Conservation (phyloP, 441 rosid species). For the Gossypium schwendimanii region DNA sequence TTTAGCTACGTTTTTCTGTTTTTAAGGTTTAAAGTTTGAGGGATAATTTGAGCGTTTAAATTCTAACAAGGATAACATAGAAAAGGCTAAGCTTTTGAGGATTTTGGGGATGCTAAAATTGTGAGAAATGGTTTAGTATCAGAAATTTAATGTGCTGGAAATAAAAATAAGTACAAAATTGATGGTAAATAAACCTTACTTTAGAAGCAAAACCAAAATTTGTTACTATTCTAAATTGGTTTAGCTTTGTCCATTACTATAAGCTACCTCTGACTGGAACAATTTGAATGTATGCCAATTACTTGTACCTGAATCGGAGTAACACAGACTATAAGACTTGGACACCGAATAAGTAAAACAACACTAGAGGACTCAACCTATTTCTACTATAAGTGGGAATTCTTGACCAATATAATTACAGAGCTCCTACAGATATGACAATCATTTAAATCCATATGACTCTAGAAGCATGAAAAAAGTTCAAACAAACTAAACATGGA, state of each 20-base stretch:
- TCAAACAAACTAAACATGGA: neutral
- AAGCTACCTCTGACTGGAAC: too few species aligned
- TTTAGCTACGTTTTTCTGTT: neutral
- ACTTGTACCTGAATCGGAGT: too few species aligned
- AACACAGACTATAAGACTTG: too few species aligned
- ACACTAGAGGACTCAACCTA: too few species aligned
- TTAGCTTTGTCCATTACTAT: too few species aligned
- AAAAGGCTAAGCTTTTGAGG: neutral
- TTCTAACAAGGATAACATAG: too few species aligned
- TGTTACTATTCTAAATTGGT: too few species aligned
- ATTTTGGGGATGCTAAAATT: neutral
- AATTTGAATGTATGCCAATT: too few species aligned
- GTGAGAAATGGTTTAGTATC: neutral
- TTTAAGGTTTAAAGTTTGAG: neutral
- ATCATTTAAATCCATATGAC: neutral
- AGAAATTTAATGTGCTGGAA: neutral
- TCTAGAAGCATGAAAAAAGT: neutral
- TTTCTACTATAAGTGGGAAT: too few species aligned
- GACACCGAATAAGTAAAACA: too few species aligned
- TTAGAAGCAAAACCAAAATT: too few species aligned
- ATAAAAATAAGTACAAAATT: neutral
- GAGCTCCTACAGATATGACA: neutral
- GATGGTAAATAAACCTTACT: neutral
- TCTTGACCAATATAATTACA: neutral
- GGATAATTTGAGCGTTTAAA: neutral